Evolutionary conservation across 2,329 filamentous ascomycete genomes (phyloP).

Genomic region (Bisporella sp.): DNA sequence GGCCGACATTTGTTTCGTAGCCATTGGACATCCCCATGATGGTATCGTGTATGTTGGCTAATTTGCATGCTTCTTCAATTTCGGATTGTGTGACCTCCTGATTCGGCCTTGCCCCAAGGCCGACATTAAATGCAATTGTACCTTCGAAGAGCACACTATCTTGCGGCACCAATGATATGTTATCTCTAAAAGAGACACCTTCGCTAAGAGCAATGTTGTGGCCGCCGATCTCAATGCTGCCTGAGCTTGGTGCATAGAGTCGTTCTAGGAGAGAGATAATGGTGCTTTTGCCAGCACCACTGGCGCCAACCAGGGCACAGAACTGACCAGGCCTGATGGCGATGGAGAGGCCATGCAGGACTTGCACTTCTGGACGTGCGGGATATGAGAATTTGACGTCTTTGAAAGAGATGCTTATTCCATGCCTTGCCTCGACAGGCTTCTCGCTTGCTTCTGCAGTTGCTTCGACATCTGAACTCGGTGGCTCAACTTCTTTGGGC

Average conservation of each 20-base stretch:
- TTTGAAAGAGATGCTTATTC: slow-evolving; percentile 42
- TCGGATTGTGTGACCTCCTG: slow-evolving; percentile 50
- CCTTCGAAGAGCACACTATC: slow-evolving; percentile 50
- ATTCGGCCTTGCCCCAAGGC: slow-evolving; percentile 46
- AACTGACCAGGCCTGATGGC: slow-evolving; percentile 53
- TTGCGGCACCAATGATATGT: slow-evolving; percentile 49
- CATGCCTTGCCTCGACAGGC: slow-evolving; percentile 17
- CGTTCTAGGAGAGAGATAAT: slow-evolving; percentile 49
- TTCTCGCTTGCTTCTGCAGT: neutral
- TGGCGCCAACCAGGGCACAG: slow-evolving; percentile 57
- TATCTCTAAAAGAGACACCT: slow-evolving; percentile 40
- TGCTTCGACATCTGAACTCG: neutral
- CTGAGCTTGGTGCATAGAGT: slow-evolving; percentile 38
- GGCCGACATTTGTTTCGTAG: slow-evolving; percentile 55
- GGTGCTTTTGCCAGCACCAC: slow-evolving; percentile 61
- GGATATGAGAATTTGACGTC: slow-evolving; percentile 60
- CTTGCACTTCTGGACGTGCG: slow-evolving; percentile 47
- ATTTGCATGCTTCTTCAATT: slow-evolving; percentile 57
- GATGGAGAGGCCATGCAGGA: slow-evolving; percentile 52
- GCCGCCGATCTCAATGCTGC: slow-evolving; percentile 25
- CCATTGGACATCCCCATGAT: slow-evolving; percentile 56
- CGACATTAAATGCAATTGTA: slow-evolving; percentile 48
- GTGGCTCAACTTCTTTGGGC: neutral
- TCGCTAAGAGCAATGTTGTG: slow-evolving; percentile 38
- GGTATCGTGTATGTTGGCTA: slow-evolving; percentile 65